phyloP scores from a whole-genome alignment of 2,329 filamentous ascomycete genomes.

The Fusarium subglutinans region DNA sequence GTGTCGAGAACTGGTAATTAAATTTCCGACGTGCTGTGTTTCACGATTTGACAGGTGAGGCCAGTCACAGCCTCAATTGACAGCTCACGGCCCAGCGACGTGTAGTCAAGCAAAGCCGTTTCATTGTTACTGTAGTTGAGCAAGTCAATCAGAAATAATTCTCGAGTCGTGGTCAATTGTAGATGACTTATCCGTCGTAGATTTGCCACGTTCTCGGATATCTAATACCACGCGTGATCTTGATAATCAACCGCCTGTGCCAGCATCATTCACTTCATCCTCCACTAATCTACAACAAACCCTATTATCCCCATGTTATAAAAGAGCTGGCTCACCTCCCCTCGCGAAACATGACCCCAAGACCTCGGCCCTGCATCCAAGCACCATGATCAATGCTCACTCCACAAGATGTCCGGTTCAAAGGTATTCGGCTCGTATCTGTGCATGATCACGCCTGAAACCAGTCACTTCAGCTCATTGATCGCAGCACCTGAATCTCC shows the following conservation, averaged over 20 bases:
- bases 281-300: slow-evolving; percentile 5
- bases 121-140: neutral
- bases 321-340: neutral
- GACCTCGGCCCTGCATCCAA: slow-evolving; percentile 6
- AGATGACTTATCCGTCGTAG: neutral
- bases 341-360: neutral
- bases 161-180: neutral
- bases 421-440: neutral
- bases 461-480: neutral
- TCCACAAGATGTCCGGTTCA: neutral
- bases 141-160: neutral
- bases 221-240: neutral
- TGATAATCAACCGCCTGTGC: neutral
- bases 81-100: neutral
- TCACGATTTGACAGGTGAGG: neutral
- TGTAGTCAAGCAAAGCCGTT: neutral
- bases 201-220: neutral
- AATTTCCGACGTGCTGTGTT: neutral
- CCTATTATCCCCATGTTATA: neutral
- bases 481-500: neutral
- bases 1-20: neutral
- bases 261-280: neutral
- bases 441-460: slow-evolving; percentile 16
- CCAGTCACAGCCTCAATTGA: slow-evolving; percentile 5
- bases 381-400: slow-evolving; percentile 3